Conservation (phyloP, 176 grass and related monocot genomes). For the Phoenix dactylifera region DNA sequence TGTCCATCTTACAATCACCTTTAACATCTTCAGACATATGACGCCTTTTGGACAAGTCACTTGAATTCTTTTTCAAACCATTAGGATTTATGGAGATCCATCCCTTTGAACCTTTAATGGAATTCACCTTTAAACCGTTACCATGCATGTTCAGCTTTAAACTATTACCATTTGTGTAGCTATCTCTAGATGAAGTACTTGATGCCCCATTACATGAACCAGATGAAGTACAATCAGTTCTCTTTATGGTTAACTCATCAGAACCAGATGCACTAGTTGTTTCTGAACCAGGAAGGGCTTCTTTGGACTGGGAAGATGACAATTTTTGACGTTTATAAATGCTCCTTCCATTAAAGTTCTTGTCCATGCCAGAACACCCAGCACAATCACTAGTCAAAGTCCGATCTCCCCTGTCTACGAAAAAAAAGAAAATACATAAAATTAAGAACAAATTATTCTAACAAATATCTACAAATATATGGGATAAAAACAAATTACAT, state of each 20-base stretch:
- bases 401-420: conserved; percentile 28
- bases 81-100: conserved; percentile 69
- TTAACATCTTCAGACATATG: conserved; percentile 46
- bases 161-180: conserved; percentile 30
- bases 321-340: conserved; percentile 40
- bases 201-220: conserved; percentile 35
- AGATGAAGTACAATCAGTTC: conserved; percentile 35
- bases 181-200: conserved; percentile 49
- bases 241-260: conserved; percentile 24
- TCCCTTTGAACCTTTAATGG: conserved; percentile 43
- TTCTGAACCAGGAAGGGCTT: conserved; percentile 28
- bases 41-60: conserved; percentile 42
- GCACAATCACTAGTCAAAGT: conserved; percentile 34
- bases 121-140: conserved; percentile 36
- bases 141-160: conserved; percentile 49
- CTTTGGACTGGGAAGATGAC: conserved; percentile 39
- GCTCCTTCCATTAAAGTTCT: conserved; percentile 17
- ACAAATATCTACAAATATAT: too few relatives aligned
- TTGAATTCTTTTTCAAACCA: conserved; percentile 35
- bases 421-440: conserved; percentile 5
- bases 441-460: too few relatives aligned
- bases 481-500: too few relatives aligned
- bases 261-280: conserved; percentile 37
- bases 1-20: conserved; percentile 16
- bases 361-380: conserved; percentile 17